phyloP scores from a whole-genome alignment of 2,329 filamentous ascomycete genomes.

The Venturiaceae sp. region DNA sequence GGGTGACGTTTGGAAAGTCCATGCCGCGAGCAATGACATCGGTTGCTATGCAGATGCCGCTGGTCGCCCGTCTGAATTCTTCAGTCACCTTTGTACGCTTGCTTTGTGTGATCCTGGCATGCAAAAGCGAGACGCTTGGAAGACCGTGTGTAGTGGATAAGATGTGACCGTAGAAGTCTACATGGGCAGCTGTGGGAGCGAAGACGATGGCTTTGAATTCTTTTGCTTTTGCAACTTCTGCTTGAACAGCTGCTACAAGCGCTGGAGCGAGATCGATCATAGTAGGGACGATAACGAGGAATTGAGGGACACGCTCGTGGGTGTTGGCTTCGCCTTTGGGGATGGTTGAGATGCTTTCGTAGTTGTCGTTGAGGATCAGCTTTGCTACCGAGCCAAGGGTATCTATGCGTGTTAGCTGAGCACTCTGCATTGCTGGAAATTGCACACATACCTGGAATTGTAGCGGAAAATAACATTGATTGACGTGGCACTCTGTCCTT shows the following conservation, averaged over 20 bases:
- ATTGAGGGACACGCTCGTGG: constrained; percentile 78
- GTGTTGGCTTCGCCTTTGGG: constrained; percentile 76
- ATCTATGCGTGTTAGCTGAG: constrained; percentile 24
- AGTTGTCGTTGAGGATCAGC: constrained; percentile 48
- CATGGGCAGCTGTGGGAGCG: constrained; percentile 36
- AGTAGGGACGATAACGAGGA: constrained; percentile 58
- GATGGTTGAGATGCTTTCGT: constrained; percentile 84
- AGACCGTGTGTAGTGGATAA: constrained; percentile 49
- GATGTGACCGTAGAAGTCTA: constrained; percentile 11
- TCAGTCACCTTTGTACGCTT: constrained; percentile 81
- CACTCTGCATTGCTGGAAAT: constrained; percentile 36
- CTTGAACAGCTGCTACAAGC: constrained; percentile 54
- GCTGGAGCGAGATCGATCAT: constrained; percentile 35
- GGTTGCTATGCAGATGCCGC: constrained; percentile 81
- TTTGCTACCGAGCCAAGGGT: neutral
- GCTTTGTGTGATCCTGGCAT: constrained; percentile 89
- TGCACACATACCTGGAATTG: constrained; percentile 81
- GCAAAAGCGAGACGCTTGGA: constrained; percentile 79
- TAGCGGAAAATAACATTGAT: constrained; percentile 99
- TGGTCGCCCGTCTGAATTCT: constrained; percentile 78
- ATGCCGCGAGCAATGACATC: constrained; percentile 91
- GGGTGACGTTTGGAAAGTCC: constrained; percentile 90
- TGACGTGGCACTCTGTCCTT: constrained; percentile 59
- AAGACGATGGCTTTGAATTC: constrained; percentile 58
- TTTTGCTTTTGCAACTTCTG: constrained; percentile 46